phyloP scores from a whole-genome alignment of 2,329 filamentous ascomycete species.

The Byssothecium circinans region DNA sequence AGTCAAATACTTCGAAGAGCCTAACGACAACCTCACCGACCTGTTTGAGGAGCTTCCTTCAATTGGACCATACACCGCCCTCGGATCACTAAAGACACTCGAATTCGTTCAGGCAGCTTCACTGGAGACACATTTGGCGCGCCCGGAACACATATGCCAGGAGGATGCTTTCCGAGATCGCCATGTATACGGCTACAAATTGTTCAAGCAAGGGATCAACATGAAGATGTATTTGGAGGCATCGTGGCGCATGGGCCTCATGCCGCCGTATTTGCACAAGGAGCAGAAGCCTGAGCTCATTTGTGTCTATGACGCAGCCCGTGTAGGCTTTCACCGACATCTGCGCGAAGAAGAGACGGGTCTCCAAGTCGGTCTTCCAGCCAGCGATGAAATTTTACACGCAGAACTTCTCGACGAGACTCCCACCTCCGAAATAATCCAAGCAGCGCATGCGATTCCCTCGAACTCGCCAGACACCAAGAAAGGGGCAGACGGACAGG shows the following conservation, averaged over 20 bases:
- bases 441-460: not conserved
- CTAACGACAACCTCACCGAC: conserved; percentile 12
- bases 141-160: conserved; percentile 26
- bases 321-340: conserved; percentile 44
- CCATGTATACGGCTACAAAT: conserved; percentile 29
- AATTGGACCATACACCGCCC: conserved; percentile 23
- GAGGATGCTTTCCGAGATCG: conserved; percentile 26
- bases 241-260: conserved; percentile 19
- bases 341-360: conserved; percentile 3
- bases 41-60: conserved; percentile 35
- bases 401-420: too few relatives aligned
- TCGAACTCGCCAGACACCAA: not conserved
- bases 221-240: conserved; percentile 32
- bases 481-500: not conserved
- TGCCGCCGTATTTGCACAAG: conserved; percentile 38
- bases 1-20: not conserved
- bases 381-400: not conserved
- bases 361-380: not conserved
- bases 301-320: conserved; percentile 46
- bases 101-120: conserved; percentile 31
- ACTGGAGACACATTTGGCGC: conserved; percentile 10
- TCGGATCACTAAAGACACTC: conserved; percentile 29
- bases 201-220: conserved; percentile 30
- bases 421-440: not conserved
- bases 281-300: conserved; percentile 27